Percentiles rank a stretch among this genome's conserved stretches.
phyloP scores from a whole-genome alignment of 257 asterid genomes.

The Solanum appendiculatum region DNA sequence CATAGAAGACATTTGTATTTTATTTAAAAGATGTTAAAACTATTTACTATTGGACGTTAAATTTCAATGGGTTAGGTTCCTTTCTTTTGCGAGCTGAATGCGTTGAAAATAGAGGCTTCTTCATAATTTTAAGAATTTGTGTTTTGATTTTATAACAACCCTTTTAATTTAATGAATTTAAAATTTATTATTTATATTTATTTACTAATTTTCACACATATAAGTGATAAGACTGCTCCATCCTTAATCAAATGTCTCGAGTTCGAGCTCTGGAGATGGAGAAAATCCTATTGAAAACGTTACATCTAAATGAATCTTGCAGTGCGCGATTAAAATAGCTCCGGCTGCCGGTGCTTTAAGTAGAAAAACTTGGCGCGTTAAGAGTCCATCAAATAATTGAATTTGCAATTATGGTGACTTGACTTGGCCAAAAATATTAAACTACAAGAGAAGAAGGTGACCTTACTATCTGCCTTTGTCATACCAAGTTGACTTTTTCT shows the following conservation, averaged over 20 bases:
- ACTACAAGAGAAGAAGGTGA: background rate
- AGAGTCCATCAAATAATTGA: background rate
- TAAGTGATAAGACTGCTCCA: too few relatives aligned
- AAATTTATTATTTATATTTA: background rate
- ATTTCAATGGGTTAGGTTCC: background rate
- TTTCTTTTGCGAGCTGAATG: background rate
- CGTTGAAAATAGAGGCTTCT: background rate
- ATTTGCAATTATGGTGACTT: background rate
- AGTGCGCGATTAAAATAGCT: too few relatives aligned
- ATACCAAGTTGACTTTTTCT: background rate
- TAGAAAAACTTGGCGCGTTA: background rate
- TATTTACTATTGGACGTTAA: background rate
- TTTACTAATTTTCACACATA: background rate
- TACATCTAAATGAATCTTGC: fast-evolving
- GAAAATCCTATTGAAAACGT: too few relatives aligned
- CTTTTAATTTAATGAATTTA: background rate
- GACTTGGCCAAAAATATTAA: background rate
- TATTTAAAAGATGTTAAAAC: background rate
- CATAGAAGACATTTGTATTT: background rate
- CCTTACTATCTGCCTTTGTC: background rate
- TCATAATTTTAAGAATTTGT: background rate
- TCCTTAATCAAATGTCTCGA: too few relatives aligned
- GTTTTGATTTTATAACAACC: background rate
- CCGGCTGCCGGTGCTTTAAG: too few relatives aligned
- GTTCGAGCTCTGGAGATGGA: too few relatives aligned